Conservation (phyloP, 768 basidiomycete genomes). For the Suillus subaureus region DNA sequence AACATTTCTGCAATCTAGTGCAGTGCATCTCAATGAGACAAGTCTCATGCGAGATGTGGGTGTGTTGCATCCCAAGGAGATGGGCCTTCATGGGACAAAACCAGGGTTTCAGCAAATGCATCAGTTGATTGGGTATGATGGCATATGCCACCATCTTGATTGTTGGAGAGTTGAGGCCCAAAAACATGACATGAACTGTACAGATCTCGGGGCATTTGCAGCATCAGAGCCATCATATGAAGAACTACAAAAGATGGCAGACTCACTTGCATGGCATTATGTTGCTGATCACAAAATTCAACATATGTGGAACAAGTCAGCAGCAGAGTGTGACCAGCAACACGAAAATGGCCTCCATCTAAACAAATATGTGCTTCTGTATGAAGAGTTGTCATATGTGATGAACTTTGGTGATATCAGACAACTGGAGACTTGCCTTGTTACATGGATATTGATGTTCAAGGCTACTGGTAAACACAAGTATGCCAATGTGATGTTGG, state of each 20-base stretch:
- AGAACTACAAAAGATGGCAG: conserved; percentile 27
- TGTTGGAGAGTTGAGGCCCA: conserved; percentile 26
- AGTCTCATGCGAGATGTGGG: conserved; percentile 22
- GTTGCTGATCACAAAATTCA: too few species aligned
- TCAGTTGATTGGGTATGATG: conserved; percentile 35
- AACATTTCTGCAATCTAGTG: conserved; percentile 6
- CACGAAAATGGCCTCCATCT: conserved; percentile 34
- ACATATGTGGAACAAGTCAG: conserved; percentile 9
- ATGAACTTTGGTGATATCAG: conserved; percentile 37
- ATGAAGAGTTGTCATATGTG: conserved; percentile 38
- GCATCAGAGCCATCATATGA: conserved; percentile 30
- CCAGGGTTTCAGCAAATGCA: conserved; percentile 39
- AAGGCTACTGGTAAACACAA: conserved; percentile 34
- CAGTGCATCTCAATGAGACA: neutral
- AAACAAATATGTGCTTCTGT: conserved; percentile 37
- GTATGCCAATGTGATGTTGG: conserved; percentile 30
- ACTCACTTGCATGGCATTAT: conserved; percentile 21
- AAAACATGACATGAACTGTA: conserved; percentile 12
- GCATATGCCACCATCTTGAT: conserved; percentile 27
- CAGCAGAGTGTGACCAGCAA: conserved; percentile 26
- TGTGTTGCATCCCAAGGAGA: conserved; percentile 32
- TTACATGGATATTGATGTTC: conserved; percentile 30
- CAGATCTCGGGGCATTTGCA: conserved; percentile 32
- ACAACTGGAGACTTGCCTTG: conserved; percentile 26
- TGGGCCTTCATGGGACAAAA: conserved; percentile 30